Evolutionary conservation across 352 stramenopile genomes (phyloP).

Genomic region (Nothophytophthora sp.): DNA sequence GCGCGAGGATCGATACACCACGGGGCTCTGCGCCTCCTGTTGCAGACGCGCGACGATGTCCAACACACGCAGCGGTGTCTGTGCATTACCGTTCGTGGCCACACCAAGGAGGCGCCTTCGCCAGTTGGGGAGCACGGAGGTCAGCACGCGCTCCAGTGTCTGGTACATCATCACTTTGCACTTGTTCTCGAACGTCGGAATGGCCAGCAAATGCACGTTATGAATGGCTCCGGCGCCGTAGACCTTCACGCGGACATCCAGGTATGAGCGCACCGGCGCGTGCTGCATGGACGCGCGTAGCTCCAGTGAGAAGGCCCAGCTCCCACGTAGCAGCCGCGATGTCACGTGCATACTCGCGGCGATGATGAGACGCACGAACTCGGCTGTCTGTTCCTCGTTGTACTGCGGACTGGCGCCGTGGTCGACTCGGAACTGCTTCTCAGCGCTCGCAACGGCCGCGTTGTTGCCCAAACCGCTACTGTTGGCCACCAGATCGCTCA

Average conservation of each 20-base stretch:
- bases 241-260: constrained; percentile 51
- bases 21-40: constrained; percentile 17
- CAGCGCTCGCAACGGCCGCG: neutral
- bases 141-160: constrained; percentile 33
- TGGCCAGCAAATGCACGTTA: constrained; percentile 44
- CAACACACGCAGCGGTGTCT: constrained; percentile 24
- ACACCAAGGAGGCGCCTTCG: constrained; percentile 35
- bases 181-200: constrained; percentile 38
- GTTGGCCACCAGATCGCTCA: constrained; percentile 18
- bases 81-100: constrained; percentile 33
- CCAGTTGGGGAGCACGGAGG: constrained; percentile 40
- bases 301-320: constrained; percentile 55
- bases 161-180: constrained; percentile 30
- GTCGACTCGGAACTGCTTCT: constrained; percentile 2
- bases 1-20: constrained; percentile 34
- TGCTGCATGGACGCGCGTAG: constrained; percentile 31
- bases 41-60: constrained; percentile 33
- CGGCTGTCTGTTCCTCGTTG: constrained; percentile 29
- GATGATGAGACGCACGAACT: constrained; percentile 47
- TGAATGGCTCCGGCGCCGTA: constrained; percentile 27
- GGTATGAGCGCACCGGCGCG: constrained; percentile 30
- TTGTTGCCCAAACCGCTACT: neutral
- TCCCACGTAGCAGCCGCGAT: constrained; percentile 31
- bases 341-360: constrained; percentile 38
- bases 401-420: constrained; percentile 18